Base-by-base conservation (phyloP, 2,329 filamentous ascomycete genomes). In the Curvularia spicifera region DNA sequence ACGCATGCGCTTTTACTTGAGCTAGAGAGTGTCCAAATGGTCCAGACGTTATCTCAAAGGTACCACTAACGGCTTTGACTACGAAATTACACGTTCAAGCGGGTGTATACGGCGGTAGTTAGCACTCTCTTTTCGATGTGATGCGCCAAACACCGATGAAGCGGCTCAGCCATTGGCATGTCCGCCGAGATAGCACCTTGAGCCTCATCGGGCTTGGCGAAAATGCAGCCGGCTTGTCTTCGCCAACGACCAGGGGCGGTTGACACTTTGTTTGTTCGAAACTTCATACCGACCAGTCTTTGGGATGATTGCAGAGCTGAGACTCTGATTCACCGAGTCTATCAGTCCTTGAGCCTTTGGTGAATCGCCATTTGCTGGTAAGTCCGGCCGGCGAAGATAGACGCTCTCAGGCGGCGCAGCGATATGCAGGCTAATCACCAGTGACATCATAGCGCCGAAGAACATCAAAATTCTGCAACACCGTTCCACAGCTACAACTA, bases 401-500 rank as follows among this genome's bases (percentile, higher is more conserved):
- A 35, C 33, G 50, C 40, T 44, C 51, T 26, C 48, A 60, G 42
- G 51, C 53, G 57, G 51, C 59, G 62, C 51, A 59, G 58, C 60
- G 55, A 69, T 59, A 65, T 53, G 61, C 60, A 50, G 49, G 57
- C 52, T 61, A 61, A 59, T 61, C 63, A 56, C 22, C 35, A 44
- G 61, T 69, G 61, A 64, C 70, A 66, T 72, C 71, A 73, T 67
- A 49, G 53, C 62, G 61, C 65, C 66, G 55, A 56, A 44, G 24
- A 35, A 51, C 50, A 51, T 54, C 65, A 56, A 56, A 66, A 59
- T 60, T 70, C 66, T 64, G 63, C 52, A 57, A 56, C 57, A 57
- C 46, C 57, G 61, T 60, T 62, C 64, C 64, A 68, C 66, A 66
- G 55, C 65, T 52, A 62, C 62, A 55, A 33, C 37, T 51, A 57